Evolutionary conservation across 2,329 filamentous ascomycete genomes (phyloP).

Genomic region (Xylaria sp.): DNA sequence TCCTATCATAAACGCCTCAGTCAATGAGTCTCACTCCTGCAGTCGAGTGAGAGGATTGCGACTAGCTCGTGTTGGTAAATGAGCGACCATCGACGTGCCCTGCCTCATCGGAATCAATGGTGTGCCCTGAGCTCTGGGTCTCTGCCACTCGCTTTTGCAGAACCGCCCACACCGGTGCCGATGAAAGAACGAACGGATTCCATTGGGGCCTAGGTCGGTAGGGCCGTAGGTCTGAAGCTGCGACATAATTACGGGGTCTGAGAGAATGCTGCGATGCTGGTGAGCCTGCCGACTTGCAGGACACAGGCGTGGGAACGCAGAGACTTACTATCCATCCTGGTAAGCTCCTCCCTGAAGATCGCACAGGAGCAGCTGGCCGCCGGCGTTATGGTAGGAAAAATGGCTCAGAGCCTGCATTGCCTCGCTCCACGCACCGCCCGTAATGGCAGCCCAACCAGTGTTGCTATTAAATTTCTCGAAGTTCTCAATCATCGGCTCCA

Average conservation of each 20-base stretch:
- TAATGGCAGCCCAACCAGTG: conserved; percentile 51
- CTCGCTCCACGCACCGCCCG: conserved; percentile 45
- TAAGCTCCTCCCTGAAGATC: conserved; percentile 57
- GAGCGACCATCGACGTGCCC: conserved; percentile 35
- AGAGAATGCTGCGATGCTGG: conserved; percentile 46
- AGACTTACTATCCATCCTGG: conserved; percentile 40
- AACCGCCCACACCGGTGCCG: conserved; percentile 50
- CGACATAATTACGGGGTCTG: conserved; percentile 56
- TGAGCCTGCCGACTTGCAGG: conserved; percentile 2
- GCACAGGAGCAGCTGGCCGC: conserved; percentile 53
- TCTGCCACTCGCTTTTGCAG: conserved; percentile 45
- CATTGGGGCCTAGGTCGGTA: conserved; percentile 52
- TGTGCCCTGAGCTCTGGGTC: conserved; percentile 15
- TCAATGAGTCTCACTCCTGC: neutral
- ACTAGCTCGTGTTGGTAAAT: conserved; percentile 15
- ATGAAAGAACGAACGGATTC: conserved; percentile 54
- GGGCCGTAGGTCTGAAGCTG: conserved; percentile 50
- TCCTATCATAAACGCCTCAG: neutral
- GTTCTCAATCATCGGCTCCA: conserved; percentile 54
- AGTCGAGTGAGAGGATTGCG: conserved; percentile 7
- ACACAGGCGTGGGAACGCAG: neutral
- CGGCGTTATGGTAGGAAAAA: conserved; percentile 54
- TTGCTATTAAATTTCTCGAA: conserved; percentile 59
- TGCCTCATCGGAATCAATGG: conserved; percentile 7
- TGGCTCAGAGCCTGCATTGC: conserved; percentile 57